Conservation (phyloP, 495 filamentous ascomycete species). For the Friedmanniomyces endolithicus region DNA sequence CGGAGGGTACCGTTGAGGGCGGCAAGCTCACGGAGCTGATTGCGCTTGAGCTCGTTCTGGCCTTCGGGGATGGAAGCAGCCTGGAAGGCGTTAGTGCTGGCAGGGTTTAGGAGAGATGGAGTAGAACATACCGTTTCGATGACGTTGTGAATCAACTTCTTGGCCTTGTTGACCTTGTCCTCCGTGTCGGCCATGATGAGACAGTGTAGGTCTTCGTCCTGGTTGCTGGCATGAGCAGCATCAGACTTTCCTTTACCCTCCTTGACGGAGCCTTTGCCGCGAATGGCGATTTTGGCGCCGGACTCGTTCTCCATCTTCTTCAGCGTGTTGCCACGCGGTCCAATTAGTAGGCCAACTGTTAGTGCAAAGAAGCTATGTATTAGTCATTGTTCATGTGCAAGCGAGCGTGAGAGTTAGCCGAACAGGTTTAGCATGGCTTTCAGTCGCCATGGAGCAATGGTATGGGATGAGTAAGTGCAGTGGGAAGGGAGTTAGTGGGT, state of each 20-base stretch:
- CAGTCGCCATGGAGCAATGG: slow-evolving; percentile 16
- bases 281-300: slow-evolving; percentile 94
- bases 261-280: slow-evolving; percentile 98
- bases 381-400: slow-evolving; percentile 49
- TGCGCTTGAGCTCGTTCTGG: slow-evolving; percentile 94
- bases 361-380: slow-evolving; percentile 77
- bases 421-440: slow-evolving; percentile 41
- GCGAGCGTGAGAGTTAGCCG: slow-evolving; percentile 26
- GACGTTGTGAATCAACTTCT: slow-evolving; percentile 91
- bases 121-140: slow-evolving; percentile 79
- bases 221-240: slow-evolving; percentile 96
- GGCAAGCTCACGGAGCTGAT: slow-evolving; percentile 92
- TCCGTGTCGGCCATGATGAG: slow-evolving; percentile 99
- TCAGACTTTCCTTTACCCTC: slow-evolving; percentile 98
- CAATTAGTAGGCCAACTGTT: slow-evolving; percentile 99
- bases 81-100: slow-evolving; percentile 35
- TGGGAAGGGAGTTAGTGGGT: slow-evolving; percentile 63
- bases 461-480: slow-evolving; percentile 27
- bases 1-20: slow-evolving; percentile 96
- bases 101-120: background rate
- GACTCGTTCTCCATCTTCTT: slow-evolving; percentile 99
- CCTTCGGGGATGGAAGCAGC: slow-evolving; percentile 96
- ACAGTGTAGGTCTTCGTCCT: slow-evolving; percentile 98
- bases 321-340: slow-evolving; percentile 95
- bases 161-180: slow-evolving; percentile 95